These are phyloP conservation scores for Penicilliopsis zonata DNA, from an alignment of 495 filamentous ascomycete species.

Conservation along the genomic window DNA sequence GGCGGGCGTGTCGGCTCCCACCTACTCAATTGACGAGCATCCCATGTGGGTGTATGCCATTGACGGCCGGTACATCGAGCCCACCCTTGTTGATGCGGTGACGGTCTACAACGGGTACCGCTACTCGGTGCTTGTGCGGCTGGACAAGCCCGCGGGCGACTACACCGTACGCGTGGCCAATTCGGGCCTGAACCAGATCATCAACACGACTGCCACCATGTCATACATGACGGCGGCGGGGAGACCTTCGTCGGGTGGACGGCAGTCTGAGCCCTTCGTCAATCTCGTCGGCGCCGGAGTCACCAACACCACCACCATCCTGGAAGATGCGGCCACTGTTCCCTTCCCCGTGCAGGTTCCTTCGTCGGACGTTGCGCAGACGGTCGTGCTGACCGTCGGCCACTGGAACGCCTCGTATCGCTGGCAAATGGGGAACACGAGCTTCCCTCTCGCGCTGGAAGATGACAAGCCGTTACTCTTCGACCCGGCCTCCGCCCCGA, in stretches of 20 bases:
- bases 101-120: slow-evolving; percentile 17
- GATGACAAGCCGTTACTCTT: slow-evolving; percentile 35
- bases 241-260: neutral
- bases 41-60: slow-evolving; percentile 30
- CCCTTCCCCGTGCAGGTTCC: slow-evolving; percentile 32
- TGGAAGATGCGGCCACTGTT: slow-evolving; percentile 21
- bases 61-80: slow-evolving; percentile 29
- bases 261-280: slow-evolving; percentile 28
- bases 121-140: slow-evolving; percentile 26
- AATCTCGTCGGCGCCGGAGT: slow-evolving; percentile 21
- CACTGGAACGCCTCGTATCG: slow-evolving; percentile 28
- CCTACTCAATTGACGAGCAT: slow-evolving; percentile 29
- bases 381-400: slow-evolving; percentile 20
- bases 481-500: slow-evolving; percentile 20
- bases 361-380: slow-evolving; percentile 24
- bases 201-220: slow-evolving; percentile 20
- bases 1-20: slow-evolving; percentile 11
- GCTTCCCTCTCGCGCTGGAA: slow-evolving; percentile 20
- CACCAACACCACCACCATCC: slow-evolving; percentile 22
- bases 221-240: slow-evolving; percentile 8
- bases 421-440: slow-evolving; percentile 34
- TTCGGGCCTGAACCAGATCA: slow-evolving; percentile 19
- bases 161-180: slow-evolving; percentile 28
- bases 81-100: slow-evolving; percentile 20
- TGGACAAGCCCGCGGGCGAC: slow-evolving; percentile 18